Evolutionary conservation across 805 yeast genomes (phyloP), one percentile per base, ranked within the genome.

Genomic region (Candida odintsovae): DNA sequence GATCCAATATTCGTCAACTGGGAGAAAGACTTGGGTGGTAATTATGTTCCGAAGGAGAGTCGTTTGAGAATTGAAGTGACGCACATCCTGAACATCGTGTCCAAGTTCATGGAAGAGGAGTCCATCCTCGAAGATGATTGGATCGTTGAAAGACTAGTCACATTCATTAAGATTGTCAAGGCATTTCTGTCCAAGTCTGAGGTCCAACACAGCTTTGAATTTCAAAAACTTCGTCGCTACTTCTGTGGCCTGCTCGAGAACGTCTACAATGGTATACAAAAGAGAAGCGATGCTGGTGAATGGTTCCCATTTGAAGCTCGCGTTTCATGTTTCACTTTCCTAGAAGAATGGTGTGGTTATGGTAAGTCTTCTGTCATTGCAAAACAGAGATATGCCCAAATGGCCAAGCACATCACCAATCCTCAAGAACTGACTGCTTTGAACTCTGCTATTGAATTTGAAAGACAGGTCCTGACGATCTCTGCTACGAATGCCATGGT

Each of bases 271-370:
- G 86, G 85, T 8, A 55, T 76, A 48, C 61, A 71, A 50, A 70
- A 73, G 51, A 61, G 70, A 45, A 64, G 61, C n/a, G 64, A 66
- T 16, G 70, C 76, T 2, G 44, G 56, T 3, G 68, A 71, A 36
- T 82, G 90, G 79, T 69, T 90, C n/a, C 92, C 95, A 1, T 90
- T 90, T 62, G 89, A 83, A 53, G 92, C 90, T 2, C 71, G 97
- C 44, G 80, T 86, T 26, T 84, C 87, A 2, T 86, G 95, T 50
- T 90, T 89, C 67, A 78, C 82, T 40, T 84, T 78, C 57, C 69
- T 94, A 47, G 90, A 86, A 53, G 95, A 88, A 61, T 94, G 99
- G 99, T 90, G 97, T 63, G 96, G 95, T 0, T 80, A 79, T 64
- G 97, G 98, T 3, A 82, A 78, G 44, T 71, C 80, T 21, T 73